phyloP scores from a whole-genome alignment of 345 rosid species.

The Eucalyptus cloeziana region DNA sequence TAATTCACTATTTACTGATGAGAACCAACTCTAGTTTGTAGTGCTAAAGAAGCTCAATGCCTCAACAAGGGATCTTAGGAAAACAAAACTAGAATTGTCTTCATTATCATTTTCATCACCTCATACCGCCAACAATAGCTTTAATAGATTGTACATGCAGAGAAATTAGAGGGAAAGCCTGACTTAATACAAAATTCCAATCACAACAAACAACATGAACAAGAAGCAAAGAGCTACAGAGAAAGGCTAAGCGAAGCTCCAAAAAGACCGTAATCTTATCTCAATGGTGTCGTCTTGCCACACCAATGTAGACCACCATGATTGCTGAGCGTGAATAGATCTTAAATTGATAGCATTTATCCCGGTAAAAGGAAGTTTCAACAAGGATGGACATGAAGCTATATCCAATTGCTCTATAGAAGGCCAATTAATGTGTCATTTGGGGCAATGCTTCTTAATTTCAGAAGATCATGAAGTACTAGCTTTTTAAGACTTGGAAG shows the following conservation, averaged over 20 bases:
- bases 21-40: not conserved
- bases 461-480: not conserved
- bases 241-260: not conserved
- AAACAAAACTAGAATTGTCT: not conserved
- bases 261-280: not conserved
- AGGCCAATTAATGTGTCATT: not conserved
- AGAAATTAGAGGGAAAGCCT: not conserved
- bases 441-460: not conserved
- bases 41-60: not conserved
- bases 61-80: not conserved
- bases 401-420: not conserved
- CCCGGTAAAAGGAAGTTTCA: not conserved
- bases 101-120: not conserved
- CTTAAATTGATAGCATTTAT: not conserved
- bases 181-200: not conserved
- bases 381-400: not conserved
- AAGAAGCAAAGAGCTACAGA: not conserved
- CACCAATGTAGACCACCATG: not conserved
- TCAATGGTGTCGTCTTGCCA: not conserved
- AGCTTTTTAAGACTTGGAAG: not conserved
- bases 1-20: not conserved
- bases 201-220: not conserved
- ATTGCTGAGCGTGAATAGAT: not conserved
- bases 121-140: not conserved
- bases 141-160: not conserved